phyloP scores from a whole-genome alignment of 257 asterid genomes.

The Eustoma russellianum region DNA sequence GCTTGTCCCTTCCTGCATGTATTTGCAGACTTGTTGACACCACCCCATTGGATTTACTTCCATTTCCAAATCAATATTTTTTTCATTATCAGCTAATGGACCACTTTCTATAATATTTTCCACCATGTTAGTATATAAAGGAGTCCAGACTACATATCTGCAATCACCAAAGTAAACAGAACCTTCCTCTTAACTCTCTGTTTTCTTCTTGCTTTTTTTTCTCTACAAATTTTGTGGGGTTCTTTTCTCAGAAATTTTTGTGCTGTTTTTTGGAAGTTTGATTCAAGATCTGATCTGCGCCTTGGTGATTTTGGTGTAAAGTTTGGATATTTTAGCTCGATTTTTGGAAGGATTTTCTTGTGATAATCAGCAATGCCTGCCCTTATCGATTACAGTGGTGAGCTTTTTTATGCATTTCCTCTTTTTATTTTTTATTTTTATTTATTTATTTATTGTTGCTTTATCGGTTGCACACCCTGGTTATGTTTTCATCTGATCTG shows the following conservation, averaged over 20 bases:
- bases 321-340: slow-evolving; percentile 32
- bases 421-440: not conserved
- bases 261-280: slow-evolving; percentile 38
- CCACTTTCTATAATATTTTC: not conserved
- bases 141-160: slow-evolving; percentile 2
- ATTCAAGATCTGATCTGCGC: slow-evolving; percentile 46
- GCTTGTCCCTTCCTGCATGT: slow-evolving; percentile 9
- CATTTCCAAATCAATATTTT: slow-evolving; percentile 5
- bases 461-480: not conserved
- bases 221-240: slow-evolving; percentile 53
- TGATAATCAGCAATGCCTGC: slow-evolving; percentile 66
- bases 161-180: slow-evolving; percentile 9
- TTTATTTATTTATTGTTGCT: not conserved
- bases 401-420: slow-evolving; percentile 19
- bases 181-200: not conserved
- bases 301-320: slow-evolving; percentile 38
- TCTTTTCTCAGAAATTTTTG: slow-evolving; percentile 15
- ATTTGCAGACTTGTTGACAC: slow-evolving; percentile 34
- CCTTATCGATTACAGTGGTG: slow-evolving; percentile 87
- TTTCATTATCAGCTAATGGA: not conserved
- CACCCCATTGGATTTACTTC: slow-evolving; percentile 27
- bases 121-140: slow-evolving; percentile 6
- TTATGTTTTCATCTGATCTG: not conserved
- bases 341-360: slow-evolving; percentile 38
- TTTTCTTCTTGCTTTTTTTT: slow-evolving; percentile 29